These are phyloP conservation scores for Arthrinium phaeospermum DNA, from an alignment of 2,329 filamentous ascomycete genomes.

Conservation along the genomic window DNA sequence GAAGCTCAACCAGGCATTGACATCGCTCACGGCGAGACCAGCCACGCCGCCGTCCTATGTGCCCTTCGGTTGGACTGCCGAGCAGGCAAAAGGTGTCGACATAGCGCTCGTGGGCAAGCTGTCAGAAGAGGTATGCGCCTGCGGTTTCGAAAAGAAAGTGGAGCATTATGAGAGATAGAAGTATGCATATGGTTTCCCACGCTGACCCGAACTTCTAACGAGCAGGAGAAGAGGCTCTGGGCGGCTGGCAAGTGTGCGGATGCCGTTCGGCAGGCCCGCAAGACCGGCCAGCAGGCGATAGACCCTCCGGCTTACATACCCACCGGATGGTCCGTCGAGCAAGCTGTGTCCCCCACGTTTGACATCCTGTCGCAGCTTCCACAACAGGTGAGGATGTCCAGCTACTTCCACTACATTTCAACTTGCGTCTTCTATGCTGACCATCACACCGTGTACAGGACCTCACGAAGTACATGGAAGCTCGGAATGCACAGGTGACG, in stretches of 20 bases:
- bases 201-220: background rate
- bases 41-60: constrained; percentile 1
- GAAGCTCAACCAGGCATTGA: background rate
- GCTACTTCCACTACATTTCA: background rate
- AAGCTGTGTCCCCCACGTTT: background rate
- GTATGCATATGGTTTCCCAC: background rate
- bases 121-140: constrained; percentile 13
- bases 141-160: background rate
- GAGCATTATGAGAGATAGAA: background rate
- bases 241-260: background rate
- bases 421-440: background rate
- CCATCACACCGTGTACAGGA: background rate
- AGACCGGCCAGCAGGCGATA: background rate
- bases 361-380: constrained; percentile 4
- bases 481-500: background rate
- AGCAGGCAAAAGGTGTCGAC: constrained; percentile 18
- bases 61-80: constrained; percentile 8
- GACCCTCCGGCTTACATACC: background rate
- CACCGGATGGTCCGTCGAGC: background rate
- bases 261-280: background rate
- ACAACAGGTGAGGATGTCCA: background rate
- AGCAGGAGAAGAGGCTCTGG: background rate
- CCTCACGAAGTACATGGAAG: background rate
- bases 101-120: background rate
- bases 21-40: background rate